Base-by-base conservation (phyloP, 768 basidiomycete species). In the Asterophora lycoperdoides region DNA sequence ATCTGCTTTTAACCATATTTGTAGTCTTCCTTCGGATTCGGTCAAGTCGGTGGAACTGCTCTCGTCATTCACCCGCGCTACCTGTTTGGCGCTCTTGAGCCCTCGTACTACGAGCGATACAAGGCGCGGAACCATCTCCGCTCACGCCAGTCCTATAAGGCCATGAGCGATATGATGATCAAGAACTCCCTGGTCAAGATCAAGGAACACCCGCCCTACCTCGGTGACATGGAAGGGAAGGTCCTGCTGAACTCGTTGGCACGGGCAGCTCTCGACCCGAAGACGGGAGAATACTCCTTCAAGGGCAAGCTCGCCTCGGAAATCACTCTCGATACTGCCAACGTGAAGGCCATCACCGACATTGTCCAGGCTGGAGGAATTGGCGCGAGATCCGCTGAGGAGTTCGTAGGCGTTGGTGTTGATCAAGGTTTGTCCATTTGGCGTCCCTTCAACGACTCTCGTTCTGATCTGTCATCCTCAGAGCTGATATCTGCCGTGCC, bases 131-230 rank as follows among this genome's bases (percentile, higher is more conserved):
- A 86, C 67, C 77, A 68, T 40, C 71, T 64, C 54, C 90, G 90
- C 45, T 77, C 79, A 34, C 75, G 80, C 42, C 76, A 80, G 50
- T 83, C 84, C 5, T 93, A 93, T 74, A 92, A 89, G 70, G 83
- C 84, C 9, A 92, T 95, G 91, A 92, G 89, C 50, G 86, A 91
- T 60, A 92, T 95, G 83, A 89, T 97, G 87, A 92, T 89, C 66
- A 83, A 81, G 66, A 93, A 95, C 69, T 84, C 85, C 19, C 77
- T 98, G 36, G 93, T 98, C 60, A 87, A 88, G 73, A 83, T 97
- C 77, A 96, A 97, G 75, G 94, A 95, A 20, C 77, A 81, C 29
- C 91, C 94, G 17, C 93, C 94, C 14, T 98, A 93, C 71, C 69
- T 77, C 41, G 76, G 79, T 43, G 94, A 98, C 53, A 77, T 95